Evolutionary conservation across 768 basidiomycete genomes (phyloP), one percentile per base, ranked within the genome.

Genomic region (Termitomyces sp.): DNA sequence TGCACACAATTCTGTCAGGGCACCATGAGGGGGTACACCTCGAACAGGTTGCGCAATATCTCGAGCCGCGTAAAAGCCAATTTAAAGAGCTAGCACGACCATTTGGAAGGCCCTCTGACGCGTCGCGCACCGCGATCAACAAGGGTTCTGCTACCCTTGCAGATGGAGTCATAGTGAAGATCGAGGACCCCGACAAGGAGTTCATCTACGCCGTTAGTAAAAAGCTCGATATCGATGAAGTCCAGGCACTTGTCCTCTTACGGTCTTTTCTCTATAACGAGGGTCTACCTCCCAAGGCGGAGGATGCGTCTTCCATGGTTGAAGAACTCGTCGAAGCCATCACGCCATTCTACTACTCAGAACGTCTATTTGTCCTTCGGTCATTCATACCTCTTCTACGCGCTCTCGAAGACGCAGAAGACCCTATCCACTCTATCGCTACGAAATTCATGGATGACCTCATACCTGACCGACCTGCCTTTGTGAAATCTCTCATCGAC

Each of bases 211-310:
- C 88, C 50, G 82, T 97, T 64, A 91, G 93, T 73, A 70, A 78
- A 46, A 79, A 79, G 59, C 87, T 93, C 69, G 76, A 83, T 32
- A 85, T 96, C 26, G 92, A 95, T 72, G 84, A 95, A 66, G 76
- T 93, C 1, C 84, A 88, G n/a, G 86, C 92, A 0, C 78, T 89
- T 46, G 74, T 88, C 4, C 79, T 95, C 5, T 75, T 93, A 23
- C 84, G 88, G 13, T 87, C 89, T 0, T 95, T 90, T 67, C 75
- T 91, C 9, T 88, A 88, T 73, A 89, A 93, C 68, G 82, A 87
- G 69, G 89, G 89, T 4, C 75, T 90, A 8, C 85, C 86, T 10
- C 68, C 81, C 12, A 72, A 69, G 23, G 73, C 81, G 0, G 78
- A 76, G 47, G 70, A 78, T 38, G 71, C 75, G 32, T 75, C 83